Conservation (phyloP, 106 monocot species). For the Dioscorea alata region DNA sequence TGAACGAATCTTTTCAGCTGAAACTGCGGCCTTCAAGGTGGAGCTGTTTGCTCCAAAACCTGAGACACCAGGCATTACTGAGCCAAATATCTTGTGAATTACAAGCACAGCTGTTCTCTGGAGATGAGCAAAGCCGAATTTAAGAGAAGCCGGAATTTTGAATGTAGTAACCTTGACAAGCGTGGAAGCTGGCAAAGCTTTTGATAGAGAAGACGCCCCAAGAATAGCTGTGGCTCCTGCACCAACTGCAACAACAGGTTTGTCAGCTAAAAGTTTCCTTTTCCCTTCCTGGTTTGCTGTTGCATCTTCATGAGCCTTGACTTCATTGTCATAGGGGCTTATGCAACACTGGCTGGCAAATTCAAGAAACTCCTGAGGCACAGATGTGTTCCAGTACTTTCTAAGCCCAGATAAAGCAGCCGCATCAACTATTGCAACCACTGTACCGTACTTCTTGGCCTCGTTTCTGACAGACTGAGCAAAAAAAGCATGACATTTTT, state of each 20-base stretch:
- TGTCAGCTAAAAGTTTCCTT: slow-evolving; percentile 31
- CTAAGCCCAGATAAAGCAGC: slow-evolving; percentile 58
- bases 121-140: slow-evolving; percentile 43
- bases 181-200: slow-evolving; percentile 57
- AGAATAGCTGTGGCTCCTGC: slow-evolving; percentile 84
- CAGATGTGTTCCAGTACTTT: slow-evolving; percentile 69
- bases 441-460: slow-evolving; percentile 51
- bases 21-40: slow-evolving; percentile 43
- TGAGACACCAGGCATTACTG: slow-evolving; percentile 34
- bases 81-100: slow-evolving; percentile 48
- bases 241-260: slow-evolving; percentile 68
- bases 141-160: slow-evolving; percentile 29
- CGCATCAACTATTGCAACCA: slow-evolving; percentile 85
- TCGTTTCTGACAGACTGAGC: slow-evolving; percentile 55
- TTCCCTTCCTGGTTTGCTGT: slow-evolving; percentile 29
- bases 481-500: slow-evolving; percentile 67
- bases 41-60: slow-evolving; percentile 35
- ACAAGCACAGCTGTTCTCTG: slow-evolving; percentile 59
- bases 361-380: slow-evolving; percentile 50
- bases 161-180: slow-evolving; percentile 48
- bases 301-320: slow-evolving; percentile 12
- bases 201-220: slow-evolving; percentile 74
- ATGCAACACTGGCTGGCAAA: slow-evolving; percentile 35
- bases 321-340: slow-evolving; percentile 9
- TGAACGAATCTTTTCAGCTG: slow-evolving; percentile 74